phyloP scores from a whole-genome alignment of 106 monocot genomes.

The Amphibolis antarctica region DNA sequence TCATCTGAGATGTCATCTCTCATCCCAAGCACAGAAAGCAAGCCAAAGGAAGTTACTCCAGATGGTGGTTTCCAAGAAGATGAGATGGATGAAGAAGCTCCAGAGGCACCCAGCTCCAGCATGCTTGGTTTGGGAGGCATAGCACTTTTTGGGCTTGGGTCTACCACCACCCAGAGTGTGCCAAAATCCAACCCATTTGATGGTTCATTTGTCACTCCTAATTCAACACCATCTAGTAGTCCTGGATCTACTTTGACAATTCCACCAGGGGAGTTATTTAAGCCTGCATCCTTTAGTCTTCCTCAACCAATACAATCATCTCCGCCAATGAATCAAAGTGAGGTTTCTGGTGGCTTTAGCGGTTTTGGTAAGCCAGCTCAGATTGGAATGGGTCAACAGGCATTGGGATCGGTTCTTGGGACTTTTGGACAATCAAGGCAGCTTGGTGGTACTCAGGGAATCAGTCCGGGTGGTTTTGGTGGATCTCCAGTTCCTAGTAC shows the following conservation, averaged over 20 bases:
- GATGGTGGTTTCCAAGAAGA: slow-evolving; percentile 49
- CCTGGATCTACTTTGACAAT: slow-evolving; percentile 29
- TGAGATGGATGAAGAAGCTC: slow-evolving; percentile 97
- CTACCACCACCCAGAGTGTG: slow-evolving; percentile 25
- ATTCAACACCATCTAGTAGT: slow-evolving; percentile 13
- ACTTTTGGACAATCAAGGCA: slow-evolving; percentile 77
- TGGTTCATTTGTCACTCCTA: slow-evolving; percentile 34
- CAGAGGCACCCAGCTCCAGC: slow-evolving; percentile 16
- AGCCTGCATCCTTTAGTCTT: slow-evolving; percentile 71
- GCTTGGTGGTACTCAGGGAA: slow-evolving; percentile 36
- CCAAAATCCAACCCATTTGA: slow-evolving; percentile 75
- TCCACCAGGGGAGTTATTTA: slow-evolving; percentile 62
- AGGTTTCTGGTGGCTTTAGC: slow-evolving; percentile 39
- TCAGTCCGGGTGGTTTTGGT: slow-evolving; percentile 24
- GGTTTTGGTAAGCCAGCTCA: slow-evolving; percentile 85
- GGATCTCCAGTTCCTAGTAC: slow-evolving; percentile 8
- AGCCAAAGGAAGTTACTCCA: slow-evolving; percentile 18
- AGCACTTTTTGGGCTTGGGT: slow-evolving; percentile 58
- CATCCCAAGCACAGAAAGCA: slow-evolving; percentile 6
- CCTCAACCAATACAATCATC: slow-evolving; percentile 56
- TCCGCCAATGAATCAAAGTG: slow-evolving; percentile 23
- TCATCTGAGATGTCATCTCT: slow-evolving; percentile 1
- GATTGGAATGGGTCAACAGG: slow-evolving; percentile 67
- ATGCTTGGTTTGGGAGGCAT: slow-evolving; percentile 37
- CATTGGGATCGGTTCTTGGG: slow-evolving; percentile 83